Evolutionary conservation across 176 grass and related monocot species (phyloP), one percentile per base, ranked within the genome.

Genomic region (Musa acuminata): DNA sequence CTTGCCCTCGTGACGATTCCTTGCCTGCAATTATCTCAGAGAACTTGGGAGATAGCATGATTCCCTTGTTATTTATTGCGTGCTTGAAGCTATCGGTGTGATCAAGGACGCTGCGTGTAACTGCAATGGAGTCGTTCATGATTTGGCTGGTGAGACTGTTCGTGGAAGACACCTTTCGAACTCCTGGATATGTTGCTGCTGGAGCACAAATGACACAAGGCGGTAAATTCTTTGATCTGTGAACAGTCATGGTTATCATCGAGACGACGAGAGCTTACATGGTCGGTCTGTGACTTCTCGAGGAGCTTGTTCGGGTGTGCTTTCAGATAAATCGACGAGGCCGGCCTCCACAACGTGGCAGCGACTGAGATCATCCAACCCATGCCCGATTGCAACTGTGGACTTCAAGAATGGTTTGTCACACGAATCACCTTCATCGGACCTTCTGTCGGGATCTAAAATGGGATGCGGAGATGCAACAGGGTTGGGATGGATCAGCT

Each of bases 1-100:
- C 84, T 68, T 87, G 87, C 13, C 75, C 83, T 53, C 77, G 70
- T 12, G 82, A 85, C 55, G 81, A 87, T 51, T 85, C 78, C 63
- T 86, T 90, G 35, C 54, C 65, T 57, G 80, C 48, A 20, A 86
- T 64, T 73, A 70, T 72, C 51, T 91, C 72, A 17, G 84, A 72
- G 35, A 80, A 58, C 8, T 24, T 62, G 12, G 74, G 79, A 63
- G 51, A 78, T 22, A n/a, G 76, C 72, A 24, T 73, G 49, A 57
- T 20, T 64, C 60, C 75, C n/a, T 26, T 77, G 20, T 64, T 87
- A 62, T 79, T 74, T 72, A 73, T 43, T 51, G 66, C 79, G 70
- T 11, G 71, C 73, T 55, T 92, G 64, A 12, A 60, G 59, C 49
- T 80, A 68, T 67, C 81, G 62, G 51, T 64, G 64, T 8, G 1